A percentile compares a stretch with the other conserved stretches of the same genome.
Conservation (phyloP, 768 basidiomycete genomes). For the Lentinus tigrinus region DNA sequence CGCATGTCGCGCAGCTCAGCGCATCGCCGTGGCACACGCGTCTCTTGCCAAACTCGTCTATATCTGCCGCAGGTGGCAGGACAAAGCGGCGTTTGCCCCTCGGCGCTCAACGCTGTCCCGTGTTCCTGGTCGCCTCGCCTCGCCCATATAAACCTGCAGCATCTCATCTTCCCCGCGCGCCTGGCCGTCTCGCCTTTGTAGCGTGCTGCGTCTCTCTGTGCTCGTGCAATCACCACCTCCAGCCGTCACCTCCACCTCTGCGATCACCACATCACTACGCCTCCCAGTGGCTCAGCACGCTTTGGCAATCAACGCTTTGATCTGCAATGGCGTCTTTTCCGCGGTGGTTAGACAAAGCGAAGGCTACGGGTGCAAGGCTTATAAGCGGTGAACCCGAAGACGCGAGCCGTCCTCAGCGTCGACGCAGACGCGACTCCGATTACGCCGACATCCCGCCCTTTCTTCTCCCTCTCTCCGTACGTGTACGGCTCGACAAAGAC, state of each 20-base stretch:
- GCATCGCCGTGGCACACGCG: not conserved
- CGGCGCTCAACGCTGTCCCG: not conserved
- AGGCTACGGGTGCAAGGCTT: not conserved
- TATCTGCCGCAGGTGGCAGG: not conserved
- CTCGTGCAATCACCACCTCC: not conserved
- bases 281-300: not conserved
- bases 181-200: not conserved
- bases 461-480: constrained; percentile 12
- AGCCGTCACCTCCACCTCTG: not conserved
- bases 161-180: not conserved
- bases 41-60: not conserved
- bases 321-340: not conserved
- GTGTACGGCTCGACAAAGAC: constrained; percentile 3
- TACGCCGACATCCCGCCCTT: constrained; percentile 13
- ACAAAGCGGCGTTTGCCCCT: not conserved
- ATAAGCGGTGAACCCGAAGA: not conserved
- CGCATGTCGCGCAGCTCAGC: not conserved
- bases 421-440: constrained; percentile 2
- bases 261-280: not conserved
- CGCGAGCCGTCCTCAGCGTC: not conserved
- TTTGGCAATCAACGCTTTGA: not conserved
- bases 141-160: not conserved
- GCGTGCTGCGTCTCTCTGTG: not conserved
- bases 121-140: not conserved
- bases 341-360: constrained; percentile 2